phyloP scores from a whole-genome alignment of 2,329 filamentous ascomycete species.

The Fusarium chlamydosporum region DNA sequence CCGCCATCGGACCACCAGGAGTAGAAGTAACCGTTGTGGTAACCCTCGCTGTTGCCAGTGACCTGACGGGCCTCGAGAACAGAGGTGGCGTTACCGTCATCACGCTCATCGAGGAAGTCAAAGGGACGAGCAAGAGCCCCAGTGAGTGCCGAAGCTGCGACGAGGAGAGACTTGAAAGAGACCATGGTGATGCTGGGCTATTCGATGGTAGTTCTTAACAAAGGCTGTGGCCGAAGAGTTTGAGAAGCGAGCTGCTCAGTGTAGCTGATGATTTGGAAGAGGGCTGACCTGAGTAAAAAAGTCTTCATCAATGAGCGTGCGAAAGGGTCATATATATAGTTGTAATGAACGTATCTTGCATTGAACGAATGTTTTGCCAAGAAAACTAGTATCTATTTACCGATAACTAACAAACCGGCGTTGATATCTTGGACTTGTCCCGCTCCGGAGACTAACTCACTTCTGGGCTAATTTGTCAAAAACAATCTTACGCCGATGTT shows the following conservation, averaged over 20 bases:
- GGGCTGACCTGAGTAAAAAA: slow-evolving; percentile 5
- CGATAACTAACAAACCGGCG: background rate
- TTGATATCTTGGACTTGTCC: background rate
- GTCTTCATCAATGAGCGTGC: background rate
- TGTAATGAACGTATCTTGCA: background rate
- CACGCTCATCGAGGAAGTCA: slow-evolving; percentile 26
- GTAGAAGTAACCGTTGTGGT: slow-evolving; percentile 31
- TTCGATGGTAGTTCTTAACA: rapidly evolving
- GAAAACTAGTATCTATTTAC: background rate
- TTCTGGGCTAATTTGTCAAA: slow-evolving; percentile 1
- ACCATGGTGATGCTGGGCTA: background rate
- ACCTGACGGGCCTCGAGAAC: slow-evolving; percentile 16
- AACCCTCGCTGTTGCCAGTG: slow-evolving; percentile 19
- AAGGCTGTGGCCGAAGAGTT: background rate
- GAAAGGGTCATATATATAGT: background rate
- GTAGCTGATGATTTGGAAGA: background rate
- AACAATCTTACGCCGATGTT: slow-evolving; percentile 1
- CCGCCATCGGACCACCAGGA: slow-evolving; percentile 32
- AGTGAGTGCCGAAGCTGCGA: slow-evolving; percentile 18
- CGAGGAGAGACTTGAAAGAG: slow-evolving; percentile 20
- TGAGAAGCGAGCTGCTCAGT: background rate
- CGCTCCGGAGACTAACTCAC: slow-evolving; percentile 6
- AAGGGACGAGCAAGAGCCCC: slow-evolving; percentile 27
- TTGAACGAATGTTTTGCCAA: background rate
- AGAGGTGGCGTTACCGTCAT: slow-evolving; percentile 21